Evolutionary conservation across 352 stramenopile species (phyloP).

Genomic region (Nothophytophthora sp.): DNA sequence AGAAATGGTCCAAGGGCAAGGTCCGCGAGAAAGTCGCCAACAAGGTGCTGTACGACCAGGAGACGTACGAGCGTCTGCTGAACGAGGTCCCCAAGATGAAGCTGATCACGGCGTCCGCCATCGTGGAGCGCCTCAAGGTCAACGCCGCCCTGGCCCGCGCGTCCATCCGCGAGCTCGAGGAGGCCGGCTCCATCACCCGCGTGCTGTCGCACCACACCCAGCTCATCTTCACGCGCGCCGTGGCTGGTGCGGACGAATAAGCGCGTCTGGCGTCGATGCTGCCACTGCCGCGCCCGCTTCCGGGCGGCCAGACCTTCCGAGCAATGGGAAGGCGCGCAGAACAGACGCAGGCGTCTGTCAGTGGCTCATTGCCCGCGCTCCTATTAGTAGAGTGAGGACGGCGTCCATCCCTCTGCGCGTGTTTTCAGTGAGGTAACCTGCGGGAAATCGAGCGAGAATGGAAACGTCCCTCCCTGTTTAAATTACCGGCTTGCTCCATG

Average conservation of each 20-base stretch:
- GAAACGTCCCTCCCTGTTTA: conserved; percentile 65
- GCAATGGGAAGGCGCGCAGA: conserved; percentile 15
- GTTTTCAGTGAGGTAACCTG: conserved; percentile 15
- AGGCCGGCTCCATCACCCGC: conserved; percentile 95
- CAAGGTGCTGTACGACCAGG: conserved; percentile 99
- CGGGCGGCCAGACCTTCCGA: too few species aligned
- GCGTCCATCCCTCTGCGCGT: conserved; percentile 11
- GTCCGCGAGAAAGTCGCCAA: conserved; percentile 99
- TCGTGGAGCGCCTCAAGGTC: conserved; percentile 99
- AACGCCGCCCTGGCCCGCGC: conserved; percentile 97
- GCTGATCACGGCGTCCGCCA: conserved; percentile 98
- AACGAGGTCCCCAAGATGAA: conserved; percentile 99
- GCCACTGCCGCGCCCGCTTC: conserved; percentile 7
- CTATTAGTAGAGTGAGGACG: conserved; percentile 40
- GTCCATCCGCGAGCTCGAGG: conserved; percentile 96
- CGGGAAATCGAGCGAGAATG: conserved; percentile 36
- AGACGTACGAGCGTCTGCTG: conserved; percentile 98
- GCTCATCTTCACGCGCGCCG: conserved; percentile 98
- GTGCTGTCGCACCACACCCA: conserved; percentile 96
- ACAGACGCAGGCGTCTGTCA: conserved; percentile 7
- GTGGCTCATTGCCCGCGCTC: conserved; percentile 12
- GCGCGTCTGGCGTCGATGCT: conserved; percentile 17
- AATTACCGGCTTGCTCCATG: conserved; percentile 48
- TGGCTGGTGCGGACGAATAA: conserved; percentile 78
- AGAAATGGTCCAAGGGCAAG: conserved; percentile 99